Evolutionary conservation across 441 rosid genomes (phyloP), one percentile per base, ranked within the genome.

Genomic region (Manihot esculenta): DNA sequence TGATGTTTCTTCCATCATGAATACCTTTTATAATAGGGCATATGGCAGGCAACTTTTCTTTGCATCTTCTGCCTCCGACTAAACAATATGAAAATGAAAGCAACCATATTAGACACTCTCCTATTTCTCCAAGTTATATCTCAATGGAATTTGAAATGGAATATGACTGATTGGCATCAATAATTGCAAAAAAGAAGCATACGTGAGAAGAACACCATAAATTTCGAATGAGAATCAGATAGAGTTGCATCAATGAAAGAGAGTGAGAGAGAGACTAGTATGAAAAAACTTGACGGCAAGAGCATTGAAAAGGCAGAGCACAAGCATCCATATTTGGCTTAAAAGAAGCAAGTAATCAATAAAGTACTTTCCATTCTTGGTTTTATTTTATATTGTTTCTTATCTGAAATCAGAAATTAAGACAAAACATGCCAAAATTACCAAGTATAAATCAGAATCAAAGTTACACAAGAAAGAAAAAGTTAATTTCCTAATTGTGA

Each of bases 1-100:
- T 69, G 68, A 35, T 54, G 61, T 18, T 35, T 82, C 77, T 57
- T 82, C 91, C 97, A 89, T 91, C 49, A 27, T 78, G 73, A 7
- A 17, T 61, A 75, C 73, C 71, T 45, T 20, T 68, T 66, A 24
- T 12, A 69, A 33, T 47, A 44, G 74, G 62, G 56, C 58, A 63
- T 51, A 59, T 51, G 45, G 51, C 20, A 10, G 54, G 47, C 54
- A 80, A 57, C 73, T 61, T 62, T 66, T 60, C 15, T 72, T 38
- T 62, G 74, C 68, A 63, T 80, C 54, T 62, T 76, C 62, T 6
- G 58, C 69, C 72, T 79, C 76, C 68, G 62, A 65, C 42, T 47
- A 42, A 51, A 21, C 7, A 33, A 27, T 47, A 72, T 27, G 51
- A 70, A 42, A 17, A 45, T 12, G 58, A 58, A 72, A 57, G 48